A percentile compares a stretch with the other conserved stretches of the same genome.
Conservation (phyloP, 1,284 basidiomycete genomes). For the Pseudozyma flocculosa region DNA sequence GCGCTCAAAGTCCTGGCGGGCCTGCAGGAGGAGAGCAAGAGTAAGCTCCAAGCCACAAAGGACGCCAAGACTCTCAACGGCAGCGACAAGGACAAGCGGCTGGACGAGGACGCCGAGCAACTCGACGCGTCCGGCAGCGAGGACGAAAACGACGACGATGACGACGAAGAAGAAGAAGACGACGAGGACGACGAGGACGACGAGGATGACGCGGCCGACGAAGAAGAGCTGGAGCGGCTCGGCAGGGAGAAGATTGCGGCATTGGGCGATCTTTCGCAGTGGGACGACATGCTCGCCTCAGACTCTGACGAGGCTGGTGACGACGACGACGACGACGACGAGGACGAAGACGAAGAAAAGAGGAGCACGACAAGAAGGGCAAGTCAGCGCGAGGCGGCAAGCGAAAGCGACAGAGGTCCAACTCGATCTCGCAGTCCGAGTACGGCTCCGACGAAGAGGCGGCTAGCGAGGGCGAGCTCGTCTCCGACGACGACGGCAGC, state of each 20-base stretch:
- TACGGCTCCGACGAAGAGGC: not conserved
- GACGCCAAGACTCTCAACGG: constrained; percentile 12
- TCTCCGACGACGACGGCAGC: not conserved
- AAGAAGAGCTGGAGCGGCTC: constrained; percentile 21
- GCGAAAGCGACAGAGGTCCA: no score
- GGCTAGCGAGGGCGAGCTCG: not conserved
- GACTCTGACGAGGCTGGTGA: constrained; percentile 17
- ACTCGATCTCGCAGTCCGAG: not conserved
- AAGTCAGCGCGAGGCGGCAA: not conserved
- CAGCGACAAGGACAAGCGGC: constrained; percentile 25
- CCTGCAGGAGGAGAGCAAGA: constrained; percentile 6
- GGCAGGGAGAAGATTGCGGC: constrained; percentile 28
- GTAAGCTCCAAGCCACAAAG: constrained; percentile 1
- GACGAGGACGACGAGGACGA: constrained; percentile 10
- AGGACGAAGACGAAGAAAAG: not conserved
- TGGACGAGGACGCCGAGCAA: constrained; percentile 13
- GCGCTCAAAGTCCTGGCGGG: constrained; percentile 48
- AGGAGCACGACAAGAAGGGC: not conserved
- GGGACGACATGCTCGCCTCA: constrained; percentile 31
- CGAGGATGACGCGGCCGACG: constrained; percentile 11
- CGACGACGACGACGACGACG: constrained; percentile 6
- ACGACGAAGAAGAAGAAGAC: constrained; percentile 26
- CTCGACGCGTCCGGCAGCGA: constrained; percentile 39
- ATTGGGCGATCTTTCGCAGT: constrained; percentile 34
- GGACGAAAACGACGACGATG: constrained; percentile 24